Base-by-base conservation (phyloP, 164 flowering plant genomes). In the Tetrastigma voinierianum region DNA sequence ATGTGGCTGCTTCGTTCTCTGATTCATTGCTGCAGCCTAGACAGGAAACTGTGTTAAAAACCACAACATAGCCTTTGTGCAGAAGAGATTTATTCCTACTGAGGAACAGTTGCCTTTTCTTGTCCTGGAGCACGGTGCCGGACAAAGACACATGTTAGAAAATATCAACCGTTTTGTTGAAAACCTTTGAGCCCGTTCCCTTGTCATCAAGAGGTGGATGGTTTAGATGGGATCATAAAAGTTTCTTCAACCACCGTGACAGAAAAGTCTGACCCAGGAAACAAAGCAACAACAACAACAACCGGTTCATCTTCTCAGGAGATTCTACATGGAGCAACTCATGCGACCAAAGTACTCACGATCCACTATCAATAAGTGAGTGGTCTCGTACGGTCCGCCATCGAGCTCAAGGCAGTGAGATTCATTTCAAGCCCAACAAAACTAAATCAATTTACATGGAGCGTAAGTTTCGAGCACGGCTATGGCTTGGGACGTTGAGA, bases 71-170 rank as follows among this genome's bases (percentile, higher is more conserved):
- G 56, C 56, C 2, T 57, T 46, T n/a, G 49, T 40, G 10, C 32
- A n/a, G 48, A 8, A 19, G 16, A 16, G 72, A 69, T 45, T n/a
- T 69, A 44, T 32, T 69, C 57, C 32, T 69, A 40, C 67, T 69
- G 72, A 69, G 53, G 62, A 69, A 45, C 72, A 69, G 40, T 19
- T 69, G 17, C 72, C 72, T 2, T 63, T 13, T 19, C n/a, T 0
- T 10, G 61, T 63, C 43, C 67, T 69, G n/a, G 45, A 62, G 21
- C 61, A 49, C n/a, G n/a, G 24, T n/a, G 32, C 23, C 9, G 19
- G 32, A 10, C n/a, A n/a, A 10, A 3, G 53, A 23, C 0, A n/a
- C 5, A 16, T 2, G 19, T 56, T 23, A 15, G 11, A 57, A 10
- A 46, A 24, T 40, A 23, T 66, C 15, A 16, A 23, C 1, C 5